Evolutionary conservation across 805 yeast genomes (phyloP), one percentile per base, ranked within the genome.

Genomic region (Lipomyces sp.): DNA sequence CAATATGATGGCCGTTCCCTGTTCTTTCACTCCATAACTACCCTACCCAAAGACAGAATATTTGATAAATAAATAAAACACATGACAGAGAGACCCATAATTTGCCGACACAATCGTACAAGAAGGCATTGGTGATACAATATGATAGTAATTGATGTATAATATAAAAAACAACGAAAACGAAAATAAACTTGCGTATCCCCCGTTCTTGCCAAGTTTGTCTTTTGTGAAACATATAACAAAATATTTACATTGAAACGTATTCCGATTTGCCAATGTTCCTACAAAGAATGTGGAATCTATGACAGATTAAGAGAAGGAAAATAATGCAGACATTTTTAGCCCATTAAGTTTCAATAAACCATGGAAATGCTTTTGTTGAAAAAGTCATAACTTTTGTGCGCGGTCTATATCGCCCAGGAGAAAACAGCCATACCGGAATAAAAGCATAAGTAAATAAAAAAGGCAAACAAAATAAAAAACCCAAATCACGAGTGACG

Each of bases 361-460:
- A 59, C 64, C 69, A 24, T 60, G 51, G 63, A 59, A 62, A 66
- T 66, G 70, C 70, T 67, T 67, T 67, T 67, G 70, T 67, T 67
- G 70, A 67, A 67, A 67, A 67, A 67, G 70, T 59, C 70, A 63
- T 51, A 66, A 66, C 69, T 62, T 55, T 66, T 63, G 60, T 37
- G 54, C 29, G 53, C 33, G 35, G 32, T 18, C 57, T 50, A 30
- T 56, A 18, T 62, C 63, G 69, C 63, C 63, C 58, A 55, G 62
- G 64, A 60, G 65, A 65, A 64, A 67, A 59, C 58, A 67, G 63
- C 64, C 60, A 53, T 60, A 13, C 62, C 51, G 37, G 32, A 42
- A 61, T n/a, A 11, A 37, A 42, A n/a, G 48, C 39, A 29, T n/a
- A 56, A 57, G 2, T 50, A 13, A 64, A 54, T 30, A 56, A 35